Evolutionary conservation across 148 eudicot genomes (phyloP), one percentile per base, ranked within the genome.

Genomic region (Vaccinium corymbosum): DNA sequence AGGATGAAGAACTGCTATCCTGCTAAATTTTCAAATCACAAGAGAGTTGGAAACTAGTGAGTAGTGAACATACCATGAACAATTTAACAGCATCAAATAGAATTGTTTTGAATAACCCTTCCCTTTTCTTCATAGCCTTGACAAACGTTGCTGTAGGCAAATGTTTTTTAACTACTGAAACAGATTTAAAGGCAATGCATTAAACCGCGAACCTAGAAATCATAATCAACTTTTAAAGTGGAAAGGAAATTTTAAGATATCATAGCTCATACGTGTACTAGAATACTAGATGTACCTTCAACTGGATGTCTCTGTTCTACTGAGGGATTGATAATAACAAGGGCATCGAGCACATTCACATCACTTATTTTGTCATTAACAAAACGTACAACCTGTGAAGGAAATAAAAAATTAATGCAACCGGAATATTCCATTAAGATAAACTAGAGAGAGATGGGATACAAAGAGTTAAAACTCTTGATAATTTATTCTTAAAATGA

Each of bases 61-160:
- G 66, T 20, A 20, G 25, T 7, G 83, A 80, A 83, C 88, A 75
- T 91, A 95, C 98, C 93, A 85, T 80, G 75, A 88, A 80, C 83
- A 85, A 86, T 81, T 86, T 88, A 62, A 91, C 86, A 83, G 87
- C 87, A 50, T 80, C 79, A 76, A 83, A 86, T 64, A 94, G 84
- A 85, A 82, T 85, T 82, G 79, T 81, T 88, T 75, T 89, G 84
- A 95, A 92, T 78, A 90, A 83, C 71, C 64, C 78, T 85, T 94
- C 98, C 82, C 98, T 92, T 88, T 83, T 94, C 88, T 89, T 91
- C 91, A 95, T 89, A 72, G 91, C 87, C 82, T 83, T 87, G 78
- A 88, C 66, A 83, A 90, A 64, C 86, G 86, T 92, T 61, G 92
- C 77, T 74, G 86, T 49, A 50, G 88, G 68, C 76, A 83, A 49